phyloP scores from a whole-genome alignment of 345 rosid species.

The Salix brachista region DNA sequence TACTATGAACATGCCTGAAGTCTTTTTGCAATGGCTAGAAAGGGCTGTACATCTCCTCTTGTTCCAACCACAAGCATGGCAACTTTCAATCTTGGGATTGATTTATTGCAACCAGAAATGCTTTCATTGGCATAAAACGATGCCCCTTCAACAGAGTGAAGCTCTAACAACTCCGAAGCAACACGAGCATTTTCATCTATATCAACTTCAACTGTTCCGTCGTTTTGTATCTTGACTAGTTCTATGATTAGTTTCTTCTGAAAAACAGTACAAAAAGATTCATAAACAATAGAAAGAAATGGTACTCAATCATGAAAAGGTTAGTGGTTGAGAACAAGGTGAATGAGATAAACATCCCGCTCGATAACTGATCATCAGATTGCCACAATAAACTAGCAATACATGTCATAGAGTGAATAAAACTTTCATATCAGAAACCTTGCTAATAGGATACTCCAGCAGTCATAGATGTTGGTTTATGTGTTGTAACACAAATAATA shows the following conservation, averaged over 20 bases:
- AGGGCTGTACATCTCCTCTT: conserved; percentile 97
- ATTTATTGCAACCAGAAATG: conserved; percentile 41
- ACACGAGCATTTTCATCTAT: conserved; percentile 57
- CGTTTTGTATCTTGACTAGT: conserved; percentile 83
- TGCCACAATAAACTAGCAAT: not conserved
- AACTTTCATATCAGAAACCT: not conserved
- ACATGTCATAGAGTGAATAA: not conserved
- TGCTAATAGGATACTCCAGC: not conserved
- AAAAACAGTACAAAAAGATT: conserved; percentile 12
- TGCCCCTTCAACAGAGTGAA: conserved; percentile 50
- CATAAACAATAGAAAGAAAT: conserved; percentile 4
- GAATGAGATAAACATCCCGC: not conserved
- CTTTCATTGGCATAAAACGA: conserved; percentile 38
- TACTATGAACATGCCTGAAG: conserved; percentile 63
- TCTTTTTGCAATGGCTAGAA: conserved; percentile 90
- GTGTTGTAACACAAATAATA: not conserved
- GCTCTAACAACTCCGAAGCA: conserved; percentile 75
- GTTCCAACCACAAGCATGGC: conserved; percentile 94
- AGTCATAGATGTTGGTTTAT: not conserved
- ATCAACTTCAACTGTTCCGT: conserved; percentile 94
- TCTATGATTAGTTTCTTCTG: conserved; percentile 84
- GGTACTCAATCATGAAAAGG: conserved; percentile 4
- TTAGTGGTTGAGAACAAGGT: not conserved
- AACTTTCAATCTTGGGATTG: conserved; percentile 72
- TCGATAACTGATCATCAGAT: conserved; percentile 4